phyloP scores from a whole-genome alignment of 2,329 filamentous ascomycete species.

The Botrytis fragariae region DNA sequence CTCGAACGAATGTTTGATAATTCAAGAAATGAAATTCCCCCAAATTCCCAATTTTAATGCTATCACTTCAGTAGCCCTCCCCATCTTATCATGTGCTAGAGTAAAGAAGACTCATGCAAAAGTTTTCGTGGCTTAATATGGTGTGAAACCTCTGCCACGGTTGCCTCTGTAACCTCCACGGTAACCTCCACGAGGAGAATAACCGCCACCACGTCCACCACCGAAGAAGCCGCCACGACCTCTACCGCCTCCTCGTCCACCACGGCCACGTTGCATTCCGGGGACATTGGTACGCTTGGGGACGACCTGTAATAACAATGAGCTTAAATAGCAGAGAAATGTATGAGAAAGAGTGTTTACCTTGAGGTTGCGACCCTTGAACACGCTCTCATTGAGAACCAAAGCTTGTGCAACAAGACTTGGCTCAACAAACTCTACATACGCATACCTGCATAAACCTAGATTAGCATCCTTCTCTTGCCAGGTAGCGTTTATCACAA shows the following conservation, averaged over 20 bases:
- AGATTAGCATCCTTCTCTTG: slow-evolving; percentile 52
- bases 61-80: neutral
- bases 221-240: slow-evolving; percentile 47
- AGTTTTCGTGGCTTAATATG: slow-evolving; percentile 51
- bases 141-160: slow-evolving; percentile 58
- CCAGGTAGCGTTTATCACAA: slow-evolving; percentile 51
- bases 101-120: neutral
- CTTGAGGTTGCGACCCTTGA: slow-evolving; percentile 94
- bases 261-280: slow-evolving; percentile 81
- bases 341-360: slow-evolving; percentile 48
- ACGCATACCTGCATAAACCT: slow-evolving; percentile 73
- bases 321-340: neutral
- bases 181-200: slow-evolving; percentile 55
- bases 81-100: slow-evolving; percentile 11
- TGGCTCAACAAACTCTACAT: slow-evolving; percentile 96
- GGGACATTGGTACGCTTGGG: slow-evolving; percentile 97
- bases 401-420: slow-evolving; percentile 89
- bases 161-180: slow-evolving; percentile 56
- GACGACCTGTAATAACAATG: slow-evolving; percentile 55
- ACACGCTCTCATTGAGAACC: slow-evolving; percentile 93
- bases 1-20: neutral
- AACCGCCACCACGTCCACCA: slow-evolving; percentile 36
- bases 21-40: slow-evolving; percentile 9
- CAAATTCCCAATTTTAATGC: neutral
- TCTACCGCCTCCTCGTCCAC: slow-evolving; percentile 48